Evolutionary conservation across 192 early-diverging fungal species (phyloP).

Genomic region (Endogone sp.): DNA sequence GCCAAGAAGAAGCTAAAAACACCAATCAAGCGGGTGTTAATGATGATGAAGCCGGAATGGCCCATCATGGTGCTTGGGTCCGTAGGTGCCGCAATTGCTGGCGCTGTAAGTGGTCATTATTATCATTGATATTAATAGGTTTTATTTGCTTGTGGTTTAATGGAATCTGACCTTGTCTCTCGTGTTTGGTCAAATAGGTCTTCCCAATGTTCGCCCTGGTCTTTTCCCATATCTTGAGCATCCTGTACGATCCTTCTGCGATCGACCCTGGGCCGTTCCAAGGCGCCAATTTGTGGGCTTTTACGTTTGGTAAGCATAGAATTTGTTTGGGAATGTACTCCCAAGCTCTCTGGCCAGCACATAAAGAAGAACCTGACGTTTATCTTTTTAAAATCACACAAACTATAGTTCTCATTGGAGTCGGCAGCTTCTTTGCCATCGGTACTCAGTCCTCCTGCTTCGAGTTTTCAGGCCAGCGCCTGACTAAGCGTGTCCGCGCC

Average conservation of each 20-base stretch:
- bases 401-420: conserved; percentile 50
- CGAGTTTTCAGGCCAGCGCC: conserved; percentile 56
- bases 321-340: conserved; percentile 47
- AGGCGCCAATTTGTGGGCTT: conserved; percentile 33
- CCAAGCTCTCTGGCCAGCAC: conserved; percentile 51
- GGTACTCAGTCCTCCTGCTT: conserved; percentile 58
- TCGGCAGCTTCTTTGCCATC: conserved; percentile 53
- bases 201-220: conserved; percentile 78
- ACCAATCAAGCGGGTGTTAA: conserved; percentile 49
- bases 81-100: conserved; percentile 60
- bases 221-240: conserved; percentile 44
- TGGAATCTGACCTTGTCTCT: too few species aligned
- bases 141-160: too few species aligned
- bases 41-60: conserved; percentile 54
- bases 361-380: conserved; percentile 24
- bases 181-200: conserved; percentile 14
- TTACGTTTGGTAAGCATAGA: conserved; percentile 17
- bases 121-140: too few species aligned
- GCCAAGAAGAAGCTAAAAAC: conserved; percentile 37
- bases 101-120: conserved; percentile 42
- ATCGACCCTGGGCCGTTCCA: conserved; percentile 25
- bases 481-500: conserved; percentile 64
- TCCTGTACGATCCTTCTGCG: conserved; percentile 17
- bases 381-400: conserved; percentile 28
- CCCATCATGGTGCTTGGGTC: conserved; percentile 48